These are phyloP conservation scores for Candida parachauliodes DNA, from an alignment of 805 yeast genomes.

Conservation along the genomic window DNA sequence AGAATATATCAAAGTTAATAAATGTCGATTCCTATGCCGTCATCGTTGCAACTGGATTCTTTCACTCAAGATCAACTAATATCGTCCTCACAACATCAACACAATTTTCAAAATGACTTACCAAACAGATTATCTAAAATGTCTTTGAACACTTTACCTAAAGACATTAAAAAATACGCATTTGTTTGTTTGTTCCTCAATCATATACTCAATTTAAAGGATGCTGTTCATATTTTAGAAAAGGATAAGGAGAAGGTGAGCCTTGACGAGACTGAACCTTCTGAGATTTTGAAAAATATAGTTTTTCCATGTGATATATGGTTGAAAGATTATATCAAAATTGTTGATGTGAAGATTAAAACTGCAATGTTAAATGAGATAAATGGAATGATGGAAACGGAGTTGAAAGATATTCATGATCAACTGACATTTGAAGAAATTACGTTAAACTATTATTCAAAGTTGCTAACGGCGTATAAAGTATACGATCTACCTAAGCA, in stretches of 20 bases:
- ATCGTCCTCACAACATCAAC: neutral
- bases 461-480: constrained; percentile 29
- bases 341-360: constrained; percentile 31
- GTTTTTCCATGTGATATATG: constrained; percentile 36
- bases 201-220: constrained; percentile 8
- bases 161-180: constrained; percentile 2
- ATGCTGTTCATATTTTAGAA: constrained; percentile 6
- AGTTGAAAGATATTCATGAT: constrained; percentile 8
- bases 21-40: neutral
- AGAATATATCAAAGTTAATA: neutral
- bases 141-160: constrained; percentile 2
- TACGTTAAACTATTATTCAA: constrained; percentile 26
- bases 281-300: constrained; percentile 31
- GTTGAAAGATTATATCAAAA: constrained; percentile 27
- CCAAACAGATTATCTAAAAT: neutral
- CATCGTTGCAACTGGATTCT: neutral
- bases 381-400: constrained; percentile 23
- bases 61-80: neutral
- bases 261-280: neutral
- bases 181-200: constrained; percentile 6
- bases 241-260: constrained; percentile 1
- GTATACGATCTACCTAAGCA: constrained; percentile 22
- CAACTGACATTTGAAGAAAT: constrained; percentile 20
- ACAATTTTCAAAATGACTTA: neutral
- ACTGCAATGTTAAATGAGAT: constrained; percentile 29